Base-by-base conservation (phyloP, 495 filamentous ascomycete genomes). In the Aspergillus ostianus region DNA sequence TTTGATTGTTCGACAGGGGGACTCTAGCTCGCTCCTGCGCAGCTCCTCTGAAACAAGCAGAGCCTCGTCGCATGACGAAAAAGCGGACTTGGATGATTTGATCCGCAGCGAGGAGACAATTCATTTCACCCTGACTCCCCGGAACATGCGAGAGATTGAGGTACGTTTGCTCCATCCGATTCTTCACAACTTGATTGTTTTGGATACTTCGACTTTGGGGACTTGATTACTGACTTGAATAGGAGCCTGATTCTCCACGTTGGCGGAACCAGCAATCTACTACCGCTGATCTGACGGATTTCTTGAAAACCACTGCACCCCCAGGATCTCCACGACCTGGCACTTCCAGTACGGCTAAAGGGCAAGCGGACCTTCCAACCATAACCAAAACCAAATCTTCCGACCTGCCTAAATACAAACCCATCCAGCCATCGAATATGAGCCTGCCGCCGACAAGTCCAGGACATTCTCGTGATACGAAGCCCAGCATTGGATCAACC, bases 81-180 rank as follows among this genome's bases (percentile, higher is more conserved):
- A 74, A 53, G 75, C 76, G 19, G 77, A 79, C 51, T 92, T 98
- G 71, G 94, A 98, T 65, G 84, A 93, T 62, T 80, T 97, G 41
- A 94, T 98, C 58, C 87, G 89, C 44, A 92, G 92, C 71, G 86
- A 92, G 57, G 87, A 96, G 69, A 97, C 94, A 2, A 87, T 98
- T 49, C 92, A 93, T 71, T 97, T 88, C 69, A 97, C 94, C 2
- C 80, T 97, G 30, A 98, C 94, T 2, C 93, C 94, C 2, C 87
- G 90, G 67, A 91, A 80, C 59, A 90, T 97, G 82, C 87, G 93
- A 53, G 87, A 93, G 60, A 89, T 93, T 63, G 88, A 93, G 67
- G 90, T 91, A 77, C 77, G 86, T 52, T 27, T 52, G 1, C 15
- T 27, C 6, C 8, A 17, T 27, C 8, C 15, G 19, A 2, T 27